phyloP scores from a whole-genome alignment of 768 basidiomycete species.

The Lyophyllum semitale region DNA sequence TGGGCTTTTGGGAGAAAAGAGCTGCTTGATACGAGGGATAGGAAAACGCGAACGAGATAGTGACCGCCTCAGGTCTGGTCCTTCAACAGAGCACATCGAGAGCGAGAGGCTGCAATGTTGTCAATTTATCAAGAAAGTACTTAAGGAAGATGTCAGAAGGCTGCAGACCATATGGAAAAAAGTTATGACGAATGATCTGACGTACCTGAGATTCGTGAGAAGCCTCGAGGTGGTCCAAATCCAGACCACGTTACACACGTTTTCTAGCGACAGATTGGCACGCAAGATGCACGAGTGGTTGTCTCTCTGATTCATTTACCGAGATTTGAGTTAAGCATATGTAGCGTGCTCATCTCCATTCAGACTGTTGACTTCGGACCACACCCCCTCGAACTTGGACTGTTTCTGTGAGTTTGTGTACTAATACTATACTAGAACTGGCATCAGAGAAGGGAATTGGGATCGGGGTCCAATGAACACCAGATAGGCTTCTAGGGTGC shows the following conservation, averaged over 20 bases:
- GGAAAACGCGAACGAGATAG: constrained; percentile 14
- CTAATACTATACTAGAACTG: background rate
- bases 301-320: background rate
- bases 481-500: no score
- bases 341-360: no score
- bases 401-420: no score
- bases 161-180: constrained; percentile 11
- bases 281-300: background rate
- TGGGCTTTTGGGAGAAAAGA: constrained; percentile 14
- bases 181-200: constrained; percentile 10
- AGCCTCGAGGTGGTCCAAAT: constrained; percentile 15
- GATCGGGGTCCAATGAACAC: background rate
- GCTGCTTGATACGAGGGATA: constrained; percentile 22
- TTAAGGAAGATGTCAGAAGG: constrained; percentile 5
- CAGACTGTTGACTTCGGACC: no score
- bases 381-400: no score
- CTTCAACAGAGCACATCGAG: constrained; percentile 10
- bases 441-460: no score
- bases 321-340: no score
- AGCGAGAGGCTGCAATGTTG: background rate
- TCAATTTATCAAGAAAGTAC: background rate
- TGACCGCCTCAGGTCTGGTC: constrained; percentile 11
- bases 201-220: constrained; percentile 6
- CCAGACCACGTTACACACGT: background rate
- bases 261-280: background rate